phyloP scores from a whole-genome alignment of 768 basidiomycete species.

The Panaeolus cyanescens region DNA sequence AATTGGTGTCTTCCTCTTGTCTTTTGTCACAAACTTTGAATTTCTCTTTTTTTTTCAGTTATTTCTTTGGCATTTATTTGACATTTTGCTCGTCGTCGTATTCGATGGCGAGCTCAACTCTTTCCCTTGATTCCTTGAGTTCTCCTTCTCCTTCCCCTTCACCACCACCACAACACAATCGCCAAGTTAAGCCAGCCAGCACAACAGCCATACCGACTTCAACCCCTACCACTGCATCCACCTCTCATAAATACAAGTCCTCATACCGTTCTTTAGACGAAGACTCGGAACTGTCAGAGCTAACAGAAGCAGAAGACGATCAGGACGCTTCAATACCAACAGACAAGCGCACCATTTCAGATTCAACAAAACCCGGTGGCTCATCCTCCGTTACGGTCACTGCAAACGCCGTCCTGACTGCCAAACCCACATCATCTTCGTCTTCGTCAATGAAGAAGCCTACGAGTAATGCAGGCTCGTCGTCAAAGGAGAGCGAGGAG shows the following conservation, averaged over 20 bases:
- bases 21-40: slow-evolving; percentile 16
- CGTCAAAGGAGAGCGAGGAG: slow-evolving; percentile 4
- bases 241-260: slow-evolving; percentile 12
- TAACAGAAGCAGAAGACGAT: slow-evolving; percentile 70
- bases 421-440: slow-evolving; percentile 6
- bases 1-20: slow-evolving; percentile 24
- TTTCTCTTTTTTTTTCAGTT: not conserved
- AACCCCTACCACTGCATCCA: slow-evolving; percentile 25
- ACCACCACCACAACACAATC: slow-evolving; percentile 32
- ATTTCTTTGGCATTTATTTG: not conserved
- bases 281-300: slow-evolving; percentile 80
- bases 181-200: slow-evolving; percentile 11
- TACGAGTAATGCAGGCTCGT: not conserved
- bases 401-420: slow-evolving; percentile 5
- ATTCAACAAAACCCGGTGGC: slow-evolving; percentile 14
- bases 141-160: slow-evolving; percentile 66
- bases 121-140: slow-evolving; percentile 65
- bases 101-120: slow-evolving; percentile 58
- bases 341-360: slow-evolving; percentile 22
- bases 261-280: slow-evolving; percentile 42
- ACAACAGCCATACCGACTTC: slow-evolving; percentile 16
- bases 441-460: slow-evolving; percentile 11
- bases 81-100: slow-evolving; percentile 30
- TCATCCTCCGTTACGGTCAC: slow-evolving; percentile 20
- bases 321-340: slow-evolving; percentile 42